A percentile compares a stretch with the other conserved stretches of the same genome.
Conservation (phyloP, 257 asterid species). For the Plantago ovata region DNA sequence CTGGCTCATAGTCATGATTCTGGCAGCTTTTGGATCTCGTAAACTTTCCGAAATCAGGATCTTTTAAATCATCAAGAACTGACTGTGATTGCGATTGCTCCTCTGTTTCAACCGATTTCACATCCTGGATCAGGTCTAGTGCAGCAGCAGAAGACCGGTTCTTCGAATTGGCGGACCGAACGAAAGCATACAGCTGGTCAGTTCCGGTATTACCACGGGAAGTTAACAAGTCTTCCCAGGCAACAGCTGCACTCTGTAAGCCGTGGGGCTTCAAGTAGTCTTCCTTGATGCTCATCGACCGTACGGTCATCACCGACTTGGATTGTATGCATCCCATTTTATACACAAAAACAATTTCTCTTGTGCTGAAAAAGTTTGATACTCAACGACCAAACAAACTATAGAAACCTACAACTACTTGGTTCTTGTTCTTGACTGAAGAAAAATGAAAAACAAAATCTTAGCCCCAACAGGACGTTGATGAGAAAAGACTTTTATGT, state of each 20-base stretch:
- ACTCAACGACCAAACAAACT: no score
- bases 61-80: neutral
- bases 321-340: constrained; percentile 54
- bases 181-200: constrained; percentile 30
- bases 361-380: no score
- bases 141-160: constrained; percentile 11
- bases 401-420: no score
- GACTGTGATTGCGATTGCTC: neutral
- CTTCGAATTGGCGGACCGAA: constrained; percentile 15
- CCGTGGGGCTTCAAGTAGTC: constrained; percentile 25
- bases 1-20: neutral
- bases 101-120: neutral
- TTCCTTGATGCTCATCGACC: constrained; percentile 42
- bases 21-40: constrained; percentile 40
- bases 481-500: no score
- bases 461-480: no score
- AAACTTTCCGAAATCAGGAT: constrained; percentile 10
- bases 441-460: no score
- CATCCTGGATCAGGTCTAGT: neutral
- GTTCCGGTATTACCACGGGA: constrained; percentile 16
- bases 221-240: constrained; percentile 37
- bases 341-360: no score
- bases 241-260: constrained; percentile 23
- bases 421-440: no score
- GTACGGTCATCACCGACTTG: constrained; percentile 30